Percentiles rank a stretch among this genome's conserved stretches.
phyloP scores from a whole-genome alignment of 2,329 filamentous ascomycete genomes.

The Cercospora canescens region DNA sequence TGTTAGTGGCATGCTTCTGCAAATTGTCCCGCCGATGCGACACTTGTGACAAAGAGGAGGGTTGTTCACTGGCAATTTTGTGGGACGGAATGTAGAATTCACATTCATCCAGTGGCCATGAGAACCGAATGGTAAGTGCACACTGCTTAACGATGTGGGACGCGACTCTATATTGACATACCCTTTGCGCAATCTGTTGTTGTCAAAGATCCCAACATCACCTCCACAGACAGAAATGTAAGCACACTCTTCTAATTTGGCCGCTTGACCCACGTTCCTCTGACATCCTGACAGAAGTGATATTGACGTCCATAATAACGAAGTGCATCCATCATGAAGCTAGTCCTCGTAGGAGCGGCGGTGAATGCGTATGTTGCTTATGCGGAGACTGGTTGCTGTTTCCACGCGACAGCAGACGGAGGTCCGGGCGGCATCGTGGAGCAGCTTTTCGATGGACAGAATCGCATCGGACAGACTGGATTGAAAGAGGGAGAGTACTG shows the following conservation, averaged over 20 bases:
- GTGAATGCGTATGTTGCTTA: background rate
- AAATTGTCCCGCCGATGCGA: background rate
- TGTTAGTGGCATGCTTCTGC: background rate
- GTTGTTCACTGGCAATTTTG: background rate
- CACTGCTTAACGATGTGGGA: background rate
- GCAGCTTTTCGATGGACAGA: slow-evolving; percentile 63
- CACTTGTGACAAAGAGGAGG: background rate
- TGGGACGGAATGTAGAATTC: background rate
- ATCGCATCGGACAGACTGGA: slow-evolving; percentile 52
- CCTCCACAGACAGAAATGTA: background rate
- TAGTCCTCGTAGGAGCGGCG: background rate
- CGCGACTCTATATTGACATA: background rate
- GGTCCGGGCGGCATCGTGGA: slow-evolving; percentile 54
- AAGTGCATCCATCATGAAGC: background rate
- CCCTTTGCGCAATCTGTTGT: background rate
- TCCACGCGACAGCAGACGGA: slow-evolving; percentile 50
- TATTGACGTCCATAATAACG: background rate
- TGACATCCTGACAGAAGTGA: background rate
- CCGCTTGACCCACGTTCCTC: background rate
- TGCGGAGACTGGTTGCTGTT: slow-evolving; percentile 42
- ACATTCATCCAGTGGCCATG: background rate
- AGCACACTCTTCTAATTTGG: background rate
- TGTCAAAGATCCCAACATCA: background rate
- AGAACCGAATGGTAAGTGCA: background rate
- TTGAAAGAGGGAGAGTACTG: slow-evolving; percentile 52